A percentile compares a stretch with the other conserved stretches of the same genome.
Evolutionary conservation across 257 asterid species (phyloP).

Genomic region (Dorcoceras hygrometricum): DNA sequence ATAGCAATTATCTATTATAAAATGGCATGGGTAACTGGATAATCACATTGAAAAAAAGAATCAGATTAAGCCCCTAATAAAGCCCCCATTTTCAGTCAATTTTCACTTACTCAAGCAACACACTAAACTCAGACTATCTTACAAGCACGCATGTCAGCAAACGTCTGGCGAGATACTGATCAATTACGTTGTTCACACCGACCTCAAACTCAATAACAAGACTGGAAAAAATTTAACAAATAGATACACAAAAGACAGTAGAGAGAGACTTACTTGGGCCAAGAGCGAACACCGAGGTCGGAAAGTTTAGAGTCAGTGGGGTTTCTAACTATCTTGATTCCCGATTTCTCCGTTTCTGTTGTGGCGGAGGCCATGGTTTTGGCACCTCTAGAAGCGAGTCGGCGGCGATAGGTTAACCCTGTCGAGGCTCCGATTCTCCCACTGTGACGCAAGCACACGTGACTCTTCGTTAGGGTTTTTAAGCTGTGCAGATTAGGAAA

Average conservation of each 20-base stretch:
- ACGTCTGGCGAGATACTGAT: not conserved
- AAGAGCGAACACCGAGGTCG: conserved; percentile 80
- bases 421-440: not conserved
- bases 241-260: no score
- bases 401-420: not conserved
- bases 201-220: no score
- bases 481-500: not conserved
- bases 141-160: not conserved
- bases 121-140: not conserved
- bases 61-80: not conserved
- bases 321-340: conserved; percentile 55
- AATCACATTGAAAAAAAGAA: not conserved
- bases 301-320: conserved; percentile 73
- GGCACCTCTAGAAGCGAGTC: conserved; percentile 3
- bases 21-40: not conserved
- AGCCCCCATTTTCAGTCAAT: not conserved
- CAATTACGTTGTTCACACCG: no score
- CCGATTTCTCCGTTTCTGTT: conserved; percentile 49
- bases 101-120: not conserved
- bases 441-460: conserved; percentile 12
- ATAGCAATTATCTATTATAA: no score
- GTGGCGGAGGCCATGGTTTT: conserved; percentile 31
- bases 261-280: conserved; percentile 58
- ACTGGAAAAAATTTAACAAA: not conserved
- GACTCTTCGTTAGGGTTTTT: conserved; percentile 23